A percentile compares a stretch with the other conserved stretches of the same genome.
Evolutionary conservation across 352 stramenopile species (phyloP).

Genomic region (Phytophthora sp.): DNA sequence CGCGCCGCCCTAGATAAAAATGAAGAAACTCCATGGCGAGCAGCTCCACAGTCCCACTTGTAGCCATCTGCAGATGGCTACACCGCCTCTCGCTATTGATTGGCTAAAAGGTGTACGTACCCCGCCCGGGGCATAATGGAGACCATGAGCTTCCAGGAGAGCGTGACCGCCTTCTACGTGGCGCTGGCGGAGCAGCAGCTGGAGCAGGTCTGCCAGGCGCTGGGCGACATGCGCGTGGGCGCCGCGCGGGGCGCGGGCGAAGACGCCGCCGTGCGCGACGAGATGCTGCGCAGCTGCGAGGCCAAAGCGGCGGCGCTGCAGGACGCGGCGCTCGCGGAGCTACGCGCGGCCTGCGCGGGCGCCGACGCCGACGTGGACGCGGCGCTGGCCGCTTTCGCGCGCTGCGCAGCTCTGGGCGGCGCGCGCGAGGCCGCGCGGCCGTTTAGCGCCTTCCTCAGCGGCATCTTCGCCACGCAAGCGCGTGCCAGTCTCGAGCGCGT

Average conservation of each 20-base stretch:
- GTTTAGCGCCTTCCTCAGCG: conserved; percentile 53
- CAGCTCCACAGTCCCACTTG: too few species aligned
- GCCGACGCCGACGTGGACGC: conserved; percentile 56
- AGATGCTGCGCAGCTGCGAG: conserved; percentile 82
- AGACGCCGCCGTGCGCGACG: conserved; percentile 54
- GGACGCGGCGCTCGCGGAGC: conserved; percentile 40
- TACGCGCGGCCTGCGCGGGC: conserved; percentile 49
- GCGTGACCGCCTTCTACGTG: conserved; percentile 85
- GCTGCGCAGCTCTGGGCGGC: conserved; percentile 54
- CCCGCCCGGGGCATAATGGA: not conserved
- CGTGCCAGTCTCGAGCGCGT: conserved; percentile 62
- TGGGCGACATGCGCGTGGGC: conserved; percentile 62
- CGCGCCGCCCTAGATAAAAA: too few species aligned
- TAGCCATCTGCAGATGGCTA: too few species aligned
- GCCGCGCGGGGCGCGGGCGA: conserved; percentile 19
- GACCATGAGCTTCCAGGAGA: conserved; percentile 79
- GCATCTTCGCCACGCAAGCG: conserved; percentile 64
- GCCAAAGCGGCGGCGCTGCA: conserved; percentile 62
- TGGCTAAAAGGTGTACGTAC: too few species aligned
- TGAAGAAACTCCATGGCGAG: too few species aligned
- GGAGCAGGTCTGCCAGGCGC: conserved; percentile 65
- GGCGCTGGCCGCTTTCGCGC: conserved; percentile 51
- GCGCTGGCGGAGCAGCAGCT: conserved; percentile 76
- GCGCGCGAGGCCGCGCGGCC: conserved; percentile 28
- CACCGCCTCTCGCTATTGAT: too few species aligned